These are phyloP conservation scores for Rhynchospora breviuscula DNA, from an alignment of 176 grass and related monocot species.

Conservation along the genomic window DNA sequence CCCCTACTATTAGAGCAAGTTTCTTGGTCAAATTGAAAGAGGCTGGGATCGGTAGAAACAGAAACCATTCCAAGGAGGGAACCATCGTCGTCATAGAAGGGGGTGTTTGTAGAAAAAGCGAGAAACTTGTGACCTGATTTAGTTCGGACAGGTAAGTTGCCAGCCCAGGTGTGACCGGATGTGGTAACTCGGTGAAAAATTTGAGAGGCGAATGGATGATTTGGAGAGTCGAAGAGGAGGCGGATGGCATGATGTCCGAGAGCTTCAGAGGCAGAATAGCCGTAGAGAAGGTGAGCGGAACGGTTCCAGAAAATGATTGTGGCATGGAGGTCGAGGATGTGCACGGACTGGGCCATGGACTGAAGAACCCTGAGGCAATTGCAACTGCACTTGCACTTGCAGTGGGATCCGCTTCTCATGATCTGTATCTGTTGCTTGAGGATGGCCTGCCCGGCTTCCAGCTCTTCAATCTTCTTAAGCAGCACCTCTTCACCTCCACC, in stretches of 20 bases:
- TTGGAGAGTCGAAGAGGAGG: conserved; percentile 54
- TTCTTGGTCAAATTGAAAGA: conserved; percentile 16
- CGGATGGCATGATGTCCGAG: conserved; percentile 67
- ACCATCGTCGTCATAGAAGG: conserved; percentile 86
- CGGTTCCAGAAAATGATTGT: conserved; percentile 96
- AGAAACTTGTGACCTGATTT: conserved; percentile 62
- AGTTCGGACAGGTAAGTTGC: conserved; percentile 78
- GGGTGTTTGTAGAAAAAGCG: conserved; percentile 68
- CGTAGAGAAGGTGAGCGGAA: conserved; percentile 76
- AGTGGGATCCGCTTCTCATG: too few relatives aligned
- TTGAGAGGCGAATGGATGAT: conserved; percentile 41
- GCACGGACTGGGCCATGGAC: conserved; percentile 78
- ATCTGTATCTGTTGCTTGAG: conserved; percentile 87
- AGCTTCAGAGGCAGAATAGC: conserved; percentile 72
- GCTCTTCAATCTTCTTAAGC: conserved; percentile 74
- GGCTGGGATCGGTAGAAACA: conserved; percentile 58
- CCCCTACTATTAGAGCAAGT: conserved; percentile 7
- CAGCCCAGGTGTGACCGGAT: conserved; percentile 79
- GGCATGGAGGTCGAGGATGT: conserved; percentile 79
- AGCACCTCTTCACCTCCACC: conserved; percentile 44
- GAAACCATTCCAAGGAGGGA: conserved; percentile 85
- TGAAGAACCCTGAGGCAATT: conserved; percentile 57
- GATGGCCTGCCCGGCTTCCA: conserved; percentile 62
- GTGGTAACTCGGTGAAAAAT: conserved; percentile 50
- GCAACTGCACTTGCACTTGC: too few relatives aligned